Conservation (phyloP, 1,284 basidiomycete genomes). For the Ustilago curta region DNA sequence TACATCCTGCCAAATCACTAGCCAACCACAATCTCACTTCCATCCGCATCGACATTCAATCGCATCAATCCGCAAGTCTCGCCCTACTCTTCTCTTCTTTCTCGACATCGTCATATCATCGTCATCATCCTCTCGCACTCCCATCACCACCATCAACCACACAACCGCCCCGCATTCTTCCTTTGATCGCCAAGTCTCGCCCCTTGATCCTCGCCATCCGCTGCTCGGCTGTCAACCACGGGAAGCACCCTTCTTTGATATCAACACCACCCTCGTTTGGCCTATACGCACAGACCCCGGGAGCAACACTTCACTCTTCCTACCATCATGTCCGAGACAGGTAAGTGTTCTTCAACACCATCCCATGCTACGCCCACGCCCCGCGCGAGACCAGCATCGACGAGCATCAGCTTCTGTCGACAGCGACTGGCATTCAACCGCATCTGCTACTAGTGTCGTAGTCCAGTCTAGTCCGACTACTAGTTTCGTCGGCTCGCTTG, state of each 20-base stretch:
- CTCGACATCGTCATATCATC: conserved; percentile 2
- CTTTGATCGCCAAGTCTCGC: background rate
- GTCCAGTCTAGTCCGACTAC: background rate
- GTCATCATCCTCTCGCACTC: conserved; percentile 1
- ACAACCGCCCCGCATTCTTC: background rate
- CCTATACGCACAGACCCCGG: conserved; percentile 1
- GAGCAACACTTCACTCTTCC: background rate
- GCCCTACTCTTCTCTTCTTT: background rate
- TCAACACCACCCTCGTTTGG: background rate
- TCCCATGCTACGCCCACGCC: background rate
- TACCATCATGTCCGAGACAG: conserved; percentile 36
- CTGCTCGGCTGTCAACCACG: background rate
- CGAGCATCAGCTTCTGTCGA: background rate
- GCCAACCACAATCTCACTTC: background rate
- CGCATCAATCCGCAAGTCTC: background rate
- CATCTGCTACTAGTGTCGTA: background rate
- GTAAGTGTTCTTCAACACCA: conserved; percentile 11
- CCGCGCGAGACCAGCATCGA: too few relatives aligned
- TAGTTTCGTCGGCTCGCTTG: background rate
- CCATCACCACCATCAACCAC: background rate
- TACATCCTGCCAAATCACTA: too few relatives aligned
- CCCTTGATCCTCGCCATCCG: background rate
- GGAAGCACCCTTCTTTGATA: background rate
- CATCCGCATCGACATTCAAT: background rate
- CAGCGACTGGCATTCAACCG: background rate